These are phyloP conservation scores for Chytridiales sp. DNA, from an alignment of 371 early-diverging fungal species.

Conservation along the genomic window DNA sequence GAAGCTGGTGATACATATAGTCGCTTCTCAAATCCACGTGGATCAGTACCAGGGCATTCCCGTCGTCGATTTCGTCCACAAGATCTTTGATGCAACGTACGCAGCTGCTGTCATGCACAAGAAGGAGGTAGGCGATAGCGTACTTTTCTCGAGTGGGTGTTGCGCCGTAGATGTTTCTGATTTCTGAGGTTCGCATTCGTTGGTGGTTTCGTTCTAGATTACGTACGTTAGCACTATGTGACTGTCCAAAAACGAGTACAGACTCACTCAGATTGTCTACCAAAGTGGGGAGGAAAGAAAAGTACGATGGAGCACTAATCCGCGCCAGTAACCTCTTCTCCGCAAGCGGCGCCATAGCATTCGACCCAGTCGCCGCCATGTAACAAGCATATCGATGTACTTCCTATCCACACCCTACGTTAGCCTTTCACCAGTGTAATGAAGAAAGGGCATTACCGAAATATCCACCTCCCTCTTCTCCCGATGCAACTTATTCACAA, in stretches of 20 bases:
- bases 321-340: slow-evolving; percentile 16
- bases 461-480: too few species aligned
- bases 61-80: slow-evolving; percentile 35
- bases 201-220: too few species aligned
- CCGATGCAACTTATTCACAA: too few species aligned
- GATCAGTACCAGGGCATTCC: slow-evolving; percentile 33
- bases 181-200: not conserved
- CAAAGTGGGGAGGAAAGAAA: slow-evolving; percentile 8
- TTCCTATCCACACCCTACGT: too few species aligned
- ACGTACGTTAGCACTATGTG: too few species aligned
- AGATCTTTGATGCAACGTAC: slow-evolving; percentile 2
- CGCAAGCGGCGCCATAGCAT: slow-evolving; percentile 25
- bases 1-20: not conserved
- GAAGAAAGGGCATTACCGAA: too few species aligned
- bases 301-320: slow-evolving; percentile 30
- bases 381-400: slow-evolving; percentile 35
- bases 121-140: slow-evolving; percentile 37
- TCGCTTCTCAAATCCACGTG: slow-evolving; percentile 27
- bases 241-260: too few species aligned
- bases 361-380: slow-evolving; percentile 29
- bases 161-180: slow-evolving; percentile 19
- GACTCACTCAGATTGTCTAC: too few species aligned
- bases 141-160: slow-evolving; percentile 19
- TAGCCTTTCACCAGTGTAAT: too few species aligned
- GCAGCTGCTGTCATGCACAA: slow-evolving; percentile 31